Evolutionary conservation across 2,329 filamentous ascomycete species (phyloP).

Genomic region (Venturia asperata): DNA sequence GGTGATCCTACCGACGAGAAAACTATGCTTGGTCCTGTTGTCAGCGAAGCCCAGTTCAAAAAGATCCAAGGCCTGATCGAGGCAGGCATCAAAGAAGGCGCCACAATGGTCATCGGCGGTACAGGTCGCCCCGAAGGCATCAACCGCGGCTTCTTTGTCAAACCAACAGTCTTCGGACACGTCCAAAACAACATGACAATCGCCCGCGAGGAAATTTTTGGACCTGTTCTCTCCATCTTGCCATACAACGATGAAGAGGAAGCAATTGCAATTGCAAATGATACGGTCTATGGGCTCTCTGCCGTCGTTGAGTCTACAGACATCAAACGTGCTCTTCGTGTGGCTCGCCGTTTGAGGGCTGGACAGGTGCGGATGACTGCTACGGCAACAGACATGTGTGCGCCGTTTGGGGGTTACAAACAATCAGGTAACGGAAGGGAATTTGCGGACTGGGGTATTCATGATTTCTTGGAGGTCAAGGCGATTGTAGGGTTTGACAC

Average conservation of each 20-base stretch:
- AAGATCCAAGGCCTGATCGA: constrained; percentile 64
- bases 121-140: constrained; percentile 32
- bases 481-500: constrained; percentile 31
- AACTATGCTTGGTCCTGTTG: constrained; percentile 69
- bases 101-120: constrained; percentile 58
- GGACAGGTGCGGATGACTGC: constrained; percentile 17
- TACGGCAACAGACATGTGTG: constrained; percentile 11
- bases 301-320: constrained; percentile 18
- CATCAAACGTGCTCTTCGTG: constrained; percentile 13
- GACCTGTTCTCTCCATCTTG: constrained; percentile 15
- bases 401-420: constrained; percentile 32
- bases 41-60: constrained; percentile 64
- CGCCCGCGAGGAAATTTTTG: constrained; percentile 18
- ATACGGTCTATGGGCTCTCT: constrained; percentile 17
- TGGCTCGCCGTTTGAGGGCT: constrained; percentile 8
- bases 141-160: constrained; percentile 23
- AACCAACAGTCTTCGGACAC: constrained; percentile 20
- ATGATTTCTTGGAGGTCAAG: constrained; percentile 25
- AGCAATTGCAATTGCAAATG: constrained; percentile 18
- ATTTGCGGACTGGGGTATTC: constrained; percentile 19
- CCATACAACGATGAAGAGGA: constrained; percentile 15
- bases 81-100: constrained; percentile 60
- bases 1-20: constrained; percentile 63
- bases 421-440: constrained; percentile 31
- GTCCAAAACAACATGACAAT: constrained; percentile 18